These are phyloP conservation scores for Pelargonium hybrid DNA, from an alignment of 441 rosid genomes.

Conservation along the genomic window DNA sequence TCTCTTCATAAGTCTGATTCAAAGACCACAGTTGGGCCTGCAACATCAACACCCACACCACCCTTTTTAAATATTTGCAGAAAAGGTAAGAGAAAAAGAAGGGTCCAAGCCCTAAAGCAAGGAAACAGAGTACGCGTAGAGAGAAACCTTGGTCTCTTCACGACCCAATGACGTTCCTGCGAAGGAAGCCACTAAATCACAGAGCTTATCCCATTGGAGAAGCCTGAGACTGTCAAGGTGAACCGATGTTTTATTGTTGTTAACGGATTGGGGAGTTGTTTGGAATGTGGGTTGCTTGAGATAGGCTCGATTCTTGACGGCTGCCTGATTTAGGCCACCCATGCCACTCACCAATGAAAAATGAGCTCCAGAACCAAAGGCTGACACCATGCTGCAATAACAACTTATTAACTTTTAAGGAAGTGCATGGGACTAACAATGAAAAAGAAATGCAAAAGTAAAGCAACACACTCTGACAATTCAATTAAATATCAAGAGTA, in stretches of 20 bases:
- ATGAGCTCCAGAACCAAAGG: slow-evolving; percentile 85
- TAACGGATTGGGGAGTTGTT: background rate
- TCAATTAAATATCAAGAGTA: background rate
- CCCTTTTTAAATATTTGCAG: background rate
- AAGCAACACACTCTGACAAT: background rate
- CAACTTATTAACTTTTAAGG: too few relatives aligned
- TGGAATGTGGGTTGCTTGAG: background rate
- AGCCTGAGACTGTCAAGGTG: slow-evolving; percentile 46
- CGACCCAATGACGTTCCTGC: slow-evolving; percentile 71
- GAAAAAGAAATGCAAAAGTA: background rate
- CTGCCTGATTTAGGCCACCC: slow-evolving; percentile 64
- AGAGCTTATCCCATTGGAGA: slow-evolving; percentile 85
- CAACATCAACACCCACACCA: background rate
- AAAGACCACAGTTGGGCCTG: slow-evolving; percentile 56
- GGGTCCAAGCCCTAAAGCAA: background rate
- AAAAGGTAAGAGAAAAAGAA: background rate
- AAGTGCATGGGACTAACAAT: background rate
- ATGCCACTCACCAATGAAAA: slow-evolving; percentile 73
- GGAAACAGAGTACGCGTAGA: background rate
- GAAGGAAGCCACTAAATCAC: slow-evolving; percentile 65
- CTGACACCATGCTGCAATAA: slow-evolving; percentile 73
- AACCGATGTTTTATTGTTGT: slow-evolving; percentile 21
- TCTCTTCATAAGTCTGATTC: slow-evolving; percentile 47
- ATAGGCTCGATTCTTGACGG: slow-evolving; percentile 3
- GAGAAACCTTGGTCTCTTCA: slow-evolving; percentile 44